Conservation (phyloP, 495 filamentous ascomycete species). For the Penicillium pulvis region DNA sequence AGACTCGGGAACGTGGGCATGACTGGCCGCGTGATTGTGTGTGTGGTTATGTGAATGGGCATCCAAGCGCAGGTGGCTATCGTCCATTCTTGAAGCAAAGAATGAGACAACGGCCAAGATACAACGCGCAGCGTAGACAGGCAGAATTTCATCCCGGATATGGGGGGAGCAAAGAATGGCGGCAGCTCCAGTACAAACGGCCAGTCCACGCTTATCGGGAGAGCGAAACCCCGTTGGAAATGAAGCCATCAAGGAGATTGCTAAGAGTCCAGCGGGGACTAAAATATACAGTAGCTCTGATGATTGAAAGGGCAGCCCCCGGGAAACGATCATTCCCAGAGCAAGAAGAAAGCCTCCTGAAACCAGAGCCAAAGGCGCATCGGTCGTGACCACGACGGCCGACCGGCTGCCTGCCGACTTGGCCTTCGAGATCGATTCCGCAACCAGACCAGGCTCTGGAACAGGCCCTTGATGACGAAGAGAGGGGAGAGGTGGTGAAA, state of each 20-base stretch:
- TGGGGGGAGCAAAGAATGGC: constrained; percentile 41
- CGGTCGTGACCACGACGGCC: constrained; percentile 21
- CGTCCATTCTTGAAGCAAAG: constrained; percentile 43
- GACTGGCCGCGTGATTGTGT: constrained; percentile 37
- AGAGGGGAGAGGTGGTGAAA: constrained; percentile 44
- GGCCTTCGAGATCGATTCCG: constrained; percentile 19
- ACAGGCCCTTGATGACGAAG: constrained; percentile 27
- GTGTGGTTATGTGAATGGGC: constrained; percentile 37
- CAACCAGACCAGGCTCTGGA: constrained; percentile 32
- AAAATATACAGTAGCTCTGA: constrained; percentile 32
- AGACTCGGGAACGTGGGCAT: constrained; percentile 35
- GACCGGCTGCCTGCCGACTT: constrained; percentile 19
- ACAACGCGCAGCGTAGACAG: constrained; percentile 34
- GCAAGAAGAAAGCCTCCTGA: constrained; percentile 31
- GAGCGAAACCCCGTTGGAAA: constrained; percentile 32
- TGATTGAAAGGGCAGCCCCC: constrained; percentile 22
- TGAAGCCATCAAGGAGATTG: constrained; percentile 30
- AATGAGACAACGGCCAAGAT: constrained; percentile 36
- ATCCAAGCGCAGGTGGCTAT: constrained; percentile 30
- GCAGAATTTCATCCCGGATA: constrained; percentile 29
- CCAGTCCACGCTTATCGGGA: constrained; percentile 40
- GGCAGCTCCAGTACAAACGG: constrained; percentile 29
- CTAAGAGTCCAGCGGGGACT: constrained; percentile 31
- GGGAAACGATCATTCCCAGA: constrained; percentile 24
- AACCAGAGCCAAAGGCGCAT: constrained; percentile 34